Conservation (phyloP, 495 filamentous ascomycete genomes). For the Aspergillus sclerotioniger region DNA sequence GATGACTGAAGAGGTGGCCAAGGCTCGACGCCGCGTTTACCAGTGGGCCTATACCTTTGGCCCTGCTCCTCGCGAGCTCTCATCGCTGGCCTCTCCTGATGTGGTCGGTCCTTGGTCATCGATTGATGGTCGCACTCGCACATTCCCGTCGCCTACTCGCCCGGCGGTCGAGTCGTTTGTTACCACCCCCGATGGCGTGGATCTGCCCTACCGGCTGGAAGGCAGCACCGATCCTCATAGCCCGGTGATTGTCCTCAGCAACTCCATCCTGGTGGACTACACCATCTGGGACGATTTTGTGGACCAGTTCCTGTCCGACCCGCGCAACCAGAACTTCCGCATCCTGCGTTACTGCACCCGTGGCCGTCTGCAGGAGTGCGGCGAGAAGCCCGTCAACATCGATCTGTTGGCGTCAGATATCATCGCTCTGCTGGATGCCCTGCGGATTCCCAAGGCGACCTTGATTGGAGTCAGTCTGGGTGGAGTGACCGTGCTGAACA, state of each 20-base stretch:
- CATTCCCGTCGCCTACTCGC: slow-evolving; percentile 47
- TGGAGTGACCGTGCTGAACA: slow-evolving; percentile 70
- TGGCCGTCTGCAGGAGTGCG: slow-evolving; percentile 50
- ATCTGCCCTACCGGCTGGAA: slow-evolving; percentile 70
- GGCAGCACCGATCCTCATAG: slow-evolving; percentile 63
- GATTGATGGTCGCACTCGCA: slow-evolving; percentile 52
- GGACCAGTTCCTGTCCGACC: slow-evolving; percentile 54
- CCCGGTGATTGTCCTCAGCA: slow-evolving; percentile 68
- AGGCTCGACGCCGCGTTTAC: slow-evolving; percentile 57
- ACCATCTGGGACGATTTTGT: slow-evolving; percentile 78
- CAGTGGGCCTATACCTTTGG: slow-evolving; percentile 77
- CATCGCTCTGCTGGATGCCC: slow-evolving; percentile 52
- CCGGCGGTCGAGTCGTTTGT: slow-evolving; percentile 63
- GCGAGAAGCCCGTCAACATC: slow-evolving; percentile 52
- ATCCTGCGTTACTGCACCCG: slow-evolving; percentile 71
- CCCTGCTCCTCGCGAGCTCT: slow-evolving; percentile 65
- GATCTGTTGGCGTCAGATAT: slow-evolving; percentile 68
- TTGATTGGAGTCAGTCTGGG: slow-evolving; percentile 76
- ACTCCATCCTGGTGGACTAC: slow-evolving; percentile 69
- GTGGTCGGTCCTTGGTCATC: slow-evolving; percentile 47
- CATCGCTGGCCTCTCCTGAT: slow-evolving; percentile 37
- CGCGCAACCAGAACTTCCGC: slow-evolving; percentile 60
- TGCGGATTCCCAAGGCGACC: slow-evolving; percentile 59
- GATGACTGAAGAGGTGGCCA: slow-evolving; percentile 53
- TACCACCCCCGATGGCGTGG: slow-evolving; percentile 63